Conservation (phyloP, 306 rosid species). For the Erythrophleum fordii region DNA sequence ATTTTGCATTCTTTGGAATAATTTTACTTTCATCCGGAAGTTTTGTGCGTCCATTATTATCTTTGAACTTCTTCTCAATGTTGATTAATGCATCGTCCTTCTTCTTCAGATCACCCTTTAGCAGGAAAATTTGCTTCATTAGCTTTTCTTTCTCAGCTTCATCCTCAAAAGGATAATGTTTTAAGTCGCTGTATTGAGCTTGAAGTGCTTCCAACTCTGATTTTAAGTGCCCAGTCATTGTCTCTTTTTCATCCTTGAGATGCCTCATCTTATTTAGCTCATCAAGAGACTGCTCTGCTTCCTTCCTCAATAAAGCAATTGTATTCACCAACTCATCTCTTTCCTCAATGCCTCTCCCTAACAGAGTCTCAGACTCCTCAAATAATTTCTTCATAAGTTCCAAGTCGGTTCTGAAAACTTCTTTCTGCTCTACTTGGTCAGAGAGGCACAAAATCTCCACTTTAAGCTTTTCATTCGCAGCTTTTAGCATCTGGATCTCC, state of each 20-base stretch:
- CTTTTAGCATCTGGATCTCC: constrained; percentile 58
- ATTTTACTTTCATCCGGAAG: constrained; percentile 53
- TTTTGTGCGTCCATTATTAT: constrained; percentile 47
- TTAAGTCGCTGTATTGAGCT: constrained; percentile 61
- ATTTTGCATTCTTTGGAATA: constrained; percentile 46
- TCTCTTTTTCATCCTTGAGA: constrained; percentile 65
- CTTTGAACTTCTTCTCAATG: constrained; percentile 68
- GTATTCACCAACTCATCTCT: constrained; percentile 64
- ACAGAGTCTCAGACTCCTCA: constrained; percentile 55
- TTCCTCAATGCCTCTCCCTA: constrained; percentile 51
- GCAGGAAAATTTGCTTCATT: constrained; percentile 58
- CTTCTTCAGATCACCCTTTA: constrained; percentile 65
- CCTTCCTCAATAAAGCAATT: constrained; percentile 64
- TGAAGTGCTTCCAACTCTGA: constrained; percentile 67
- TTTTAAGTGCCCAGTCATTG: constrained; percentile 44
- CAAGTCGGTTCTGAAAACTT: constrained; percentile 54
- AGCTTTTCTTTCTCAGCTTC: constrained; percentile 79
- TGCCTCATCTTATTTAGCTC: constrained; percentile 58
- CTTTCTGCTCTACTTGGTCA: constrained; percentile 54
- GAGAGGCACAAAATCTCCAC: constrained; percentile 53
- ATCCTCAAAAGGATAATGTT: constrained; percentile 58
- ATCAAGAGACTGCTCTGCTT: constrained; percentile 59
- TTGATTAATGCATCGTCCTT: constrained; percentile 61
- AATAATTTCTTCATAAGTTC: constrained; percentile 61
- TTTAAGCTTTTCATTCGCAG: constrained; percentile 68